Base-by-base conservation (phyloP, 306 rosid species). In the Lablab purpureus region DNA sequence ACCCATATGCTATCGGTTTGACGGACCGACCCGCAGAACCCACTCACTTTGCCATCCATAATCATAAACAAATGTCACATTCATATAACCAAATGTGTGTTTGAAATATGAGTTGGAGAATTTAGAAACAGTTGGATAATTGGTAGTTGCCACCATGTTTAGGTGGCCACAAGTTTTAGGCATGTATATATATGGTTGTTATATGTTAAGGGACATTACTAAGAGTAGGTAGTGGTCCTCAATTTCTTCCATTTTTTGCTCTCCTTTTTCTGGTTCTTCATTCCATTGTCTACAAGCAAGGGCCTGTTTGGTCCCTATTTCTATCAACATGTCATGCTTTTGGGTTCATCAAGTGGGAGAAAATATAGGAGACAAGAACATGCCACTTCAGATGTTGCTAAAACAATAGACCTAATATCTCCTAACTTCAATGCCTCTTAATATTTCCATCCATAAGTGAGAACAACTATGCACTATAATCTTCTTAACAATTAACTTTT, bases 151-250 rank as follows among this genome's bases (percentile, higher is more conserved):
- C 49, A 28, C 79, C 80, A 63, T 28, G 69, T 15, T 32, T 14
- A 67, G 40, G 77, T 78, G 73, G 76, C 85, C 85, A 78, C 87
- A 63, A 68, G 30, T 63, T 51, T 69, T 37, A 18, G 21, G 18
- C 45, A 71, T 46, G n/a, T 41, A 71, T 32, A 70, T 37, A 32
- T 41, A 71, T 37, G 30, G 55, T 5, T 40, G 34, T 67, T 40
- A 5, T 41, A 14, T 37, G 32, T 34, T 66, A 9, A n/a, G 46
- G 43, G 12, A 18, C 70, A 34, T 40, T 21, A 65, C 17, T 65
- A 25, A n/a, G 0, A 3, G 5, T 17, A 30, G 22, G 13, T 52
- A 18, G 68, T 66, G 71, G 32, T 66, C 71, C 71, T 65, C 12
- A 40, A 11, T 66, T 43, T 43, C 17, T 21, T 4, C 36, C 15